Percentiles rank a stretch among this genome's conserved stretches.
phyloP scores from a whole-genome alignment of 345 rosid genomes.

The Ceriops tagal region DNA sequence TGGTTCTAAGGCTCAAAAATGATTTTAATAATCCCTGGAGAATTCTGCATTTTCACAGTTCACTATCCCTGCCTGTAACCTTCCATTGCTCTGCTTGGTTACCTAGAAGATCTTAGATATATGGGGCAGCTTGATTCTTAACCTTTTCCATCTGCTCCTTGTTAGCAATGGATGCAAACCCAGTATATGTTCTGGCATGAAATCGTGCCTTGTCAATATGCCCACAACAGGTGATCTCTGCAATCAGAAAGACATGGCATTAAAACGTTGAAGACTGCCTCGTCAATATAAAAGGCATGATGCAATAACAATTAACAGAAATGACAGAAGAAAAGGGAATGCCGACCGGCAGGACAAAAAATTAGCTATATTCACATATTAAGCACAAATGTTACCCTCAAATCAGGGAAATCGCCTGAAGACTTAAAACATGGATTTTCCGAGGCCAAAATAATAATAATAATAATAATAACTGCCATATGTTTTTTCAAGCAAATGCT shows the following conservation, averaged over 20 bases:
- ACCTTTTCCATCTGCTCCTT: slow-evolving; percentile 69
- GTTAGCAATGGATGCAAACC: slow-evolving; percentile 57
- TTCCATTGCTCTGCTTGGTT: slow-evolving; percentile 3
- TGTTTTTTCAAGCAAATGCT: too few species aligned
- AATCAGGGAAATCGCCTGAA: too few species aligned
- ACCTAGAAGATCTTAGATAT: not conserved
- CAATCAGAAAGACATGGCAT: slow-evolving; percentile 18
- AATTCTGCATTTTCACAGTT: not conserved
- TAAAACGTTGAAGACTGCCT: not conserved
- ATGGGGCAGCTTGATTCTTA: slow-evolving; percentile 50
- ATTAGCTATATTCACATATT: too few species aligned
- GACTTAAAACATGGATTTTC: too few species aligned
- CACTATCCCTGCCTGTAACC: slow-evolving; percentile 8
- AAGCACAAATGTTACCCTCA: too few species aligned
- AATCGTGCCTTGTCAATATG: slow-evolving; percentile 84
- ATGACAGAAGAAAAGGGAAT: too few species aligned
- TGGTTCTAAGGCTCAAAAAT: not conserved
- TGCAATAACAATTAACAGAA: too few species aligned
- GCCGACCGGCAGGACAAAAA: too few species aligned
- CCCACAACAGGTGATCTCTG: slow-evolving; percentile 89
- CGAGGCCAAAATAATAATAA: too few species aligned
- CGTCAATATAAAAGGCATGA: too few species aligned
- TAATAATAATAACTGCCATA: too few species aligned
- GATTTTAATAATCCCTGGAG: not conserved
- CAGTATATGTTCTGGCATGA: slow-evolving; percentile 87